Evolutionary conservation across 2,329 filamentous ascomycete genomes (phyloP).

Genomic region (Nemania sp.): DNA sequence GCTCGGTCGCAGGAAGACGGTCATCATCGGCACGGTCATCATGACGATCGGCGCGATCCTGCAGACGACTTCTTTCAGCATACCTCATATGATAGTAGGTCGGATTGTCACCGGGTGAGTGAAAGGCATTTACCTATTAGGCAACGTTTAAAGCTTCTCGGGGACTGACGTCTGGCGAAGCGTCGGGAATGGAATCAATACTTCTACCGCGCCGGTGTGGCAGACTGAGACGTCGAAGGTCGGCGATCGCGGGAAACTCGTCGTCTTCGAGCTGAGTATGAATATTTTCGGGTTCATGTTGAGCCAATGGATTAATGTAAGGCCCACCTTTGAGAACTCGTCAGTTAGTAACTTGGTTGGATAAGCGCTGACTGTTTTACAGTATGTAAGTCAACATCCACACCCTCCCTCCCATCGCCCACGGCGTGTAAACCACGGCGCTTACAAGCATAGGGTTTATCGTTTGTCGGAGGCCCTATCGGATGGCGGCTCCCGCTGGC

Average conservation of each 20-base stretch:
- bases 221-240: constrained; percentile 40
- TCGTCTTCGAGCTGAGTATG: constrained; percentile 38
- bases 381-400: constrained; percentile 11
- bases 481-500: constrained; percentile 48
- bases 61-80: constrained; percentile 42
- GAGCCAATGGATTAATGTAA: constrained; percentile 26
- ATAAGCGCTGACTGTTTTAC: not conserved
- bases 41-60: constrained; percentile 44
- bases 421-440: not conserved
- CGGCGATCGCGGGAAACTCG: constrained; percentile 36
- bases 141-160: not conserved
- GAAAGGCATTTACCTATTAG: constrained; percentile 43
- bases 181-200: constrained; percentile 48
- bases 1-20: constrained; percentile 49
- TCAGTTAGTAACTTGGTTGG: not conserved
- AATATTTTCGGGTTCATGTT: constrained; percentile 40
- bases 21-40: constrained; percentile 48
- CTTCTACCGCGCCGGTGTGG: constrained; percentile 39
- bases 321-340: not conserved
- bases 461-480: constrained; percentile 37
- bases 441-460: constrained; percentile 27
- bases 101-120: constrained; percentile 38
- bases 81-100: constrained; percentile 38
- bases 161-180: constrained; percentile 32
- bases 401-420: not conserved